Evolutionary conservation across 208 protist genomes (phyloP), one percentile per base, ranked within the genome.

Genomic region (Acanthamoeba culbertsoni): DNA sequence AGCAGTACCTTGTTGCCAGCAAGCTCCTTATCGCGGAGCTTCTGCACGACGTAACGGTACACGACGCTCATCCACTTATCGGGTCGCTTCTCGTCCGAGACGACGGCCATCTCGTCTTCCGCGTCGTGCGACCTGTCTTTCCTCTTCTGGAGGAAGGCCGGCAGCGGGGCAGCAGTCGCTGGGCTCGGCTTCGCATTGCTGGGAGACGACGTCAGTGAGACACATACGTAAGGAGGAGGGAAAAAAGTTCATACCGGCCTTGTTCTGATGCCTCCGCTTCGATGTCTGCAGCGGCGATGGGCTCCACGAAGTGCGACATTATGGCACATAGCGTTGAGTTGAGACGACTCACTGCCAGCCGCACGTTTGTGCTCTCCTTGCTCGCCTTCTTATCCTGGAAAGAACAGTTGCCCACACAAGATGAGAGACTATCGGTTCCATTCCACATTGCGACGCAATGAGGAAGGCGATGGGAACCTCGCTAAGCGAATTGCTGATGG

Each of bases 131-230:
- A 6, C n/a, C 40, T 51, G n/a, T 51, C 73, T 23, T 55, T 33
- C 45, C 73, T n/a, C 73, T 84, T 84, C 26, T 55, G 73, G 43
- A 84, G 8, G 73, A 84, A 84, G 28, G 73, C 73, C 28, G 73
- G 73, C 23, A 84, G 73, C 43, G 73, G 42, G 26, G 23, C 45
- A 26, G 45, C 12, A 0, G 40, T 20, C 45, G 45, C 14, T 37
- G 73, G 43, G n/a, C 43, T 26, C 0, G 73, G 6, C n/a, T 40
- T 3, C 26, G 28, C 28, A 51, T 31, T 42, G 37, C 31, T n/a
- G n/a, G n/a, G n/a, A n/a, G n/a, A n/a, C n/a, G n/a, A n/a, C 55
- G 4, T 63, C 55, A 16, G 20, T 2, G 53, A 12, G 53, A 6
- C n/a, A 16, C 53, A 59, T 8, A 59, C 20, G 53, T 26, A 28